Percentiles rank a stretch among this genome's conserved stretches.
phyloP scores from a whole-genome alignment of 2,329 filamentous ascomycete genomes.

The Fusarium avenaceum region DNA sequence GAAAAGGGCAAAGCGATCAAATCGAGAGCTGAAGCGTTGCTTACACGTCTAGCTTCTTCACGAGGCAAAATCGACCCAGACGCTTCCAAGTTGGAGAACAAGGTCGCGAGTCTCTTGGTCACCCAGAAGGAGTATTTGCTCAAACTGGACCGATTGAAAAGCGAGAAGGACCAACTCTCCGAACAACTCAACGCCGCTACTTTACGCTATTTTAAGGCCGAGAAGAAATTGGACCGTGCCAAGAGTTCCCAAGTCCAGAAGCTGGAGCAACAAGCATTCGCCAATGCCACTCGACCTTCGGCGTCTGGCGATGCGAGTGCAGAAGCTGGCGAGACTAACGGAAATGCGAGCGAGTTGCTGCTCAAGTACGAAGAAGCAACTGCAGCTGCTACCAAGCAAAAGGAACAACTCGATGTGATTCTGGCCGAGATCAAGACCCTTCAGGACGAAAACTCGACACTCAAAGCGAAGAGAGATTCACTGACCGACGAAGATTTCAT shows the following conservation, averaged over 20 bases:
- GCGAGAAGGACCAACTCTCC: conserved; percentile 86
- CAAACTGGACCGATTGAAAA: conserved; percentile 79
- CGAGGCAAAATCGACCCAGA: conserved; percentile 74
- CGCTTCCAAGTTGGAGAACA: conserved; percentile 77
- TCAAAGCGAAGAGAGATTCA: conserved; percentile 76
- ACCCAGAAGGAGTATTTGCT: conserved; percentile 84
- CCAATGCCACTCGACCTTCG: conserved; percentile 71
- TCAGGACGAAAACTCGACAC: conserved; percentile 82
- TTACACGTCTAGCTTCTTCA: conserved; percentile 66
- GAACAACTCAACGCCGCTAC: conserved; percentile 91
- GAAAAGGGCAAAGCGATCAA: conserved; percentile 83
- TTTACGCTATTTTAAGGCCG: conserved; percentile 91
- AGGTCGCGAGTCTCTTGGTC: conserved; percentile 81
- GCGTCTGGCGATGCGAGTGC: conserved; percentile 61
- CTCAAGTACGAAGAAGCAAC: conserved; percentile 81
- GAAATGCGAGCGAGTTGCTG: conserved; percentile 76
- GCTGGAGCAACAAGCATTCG: conserved; percentile 88
- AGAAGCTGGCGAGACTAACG: conserved; percentile 66
- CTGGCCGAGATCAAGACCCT: conserved; percentile 81
- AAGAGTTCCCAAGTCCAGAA: conserved; percentile 93
- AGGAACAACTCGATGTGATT: conserved; percentile 86
- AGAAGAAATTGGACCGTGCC: conserved; percentile 91
- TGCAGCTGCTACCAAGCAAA: conserved; percentile 83
- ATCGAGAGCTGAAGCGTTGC: conserved; percentile 77
- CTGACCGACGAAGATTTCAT: conserved; percentile 94